Percentiles rank a stretch among this genome's conserved stretches.
Evolutionary conservation across 2,329 filamentous ascomycete species (phyloP).

Genomic region (Penicillium sp.): DNA sequence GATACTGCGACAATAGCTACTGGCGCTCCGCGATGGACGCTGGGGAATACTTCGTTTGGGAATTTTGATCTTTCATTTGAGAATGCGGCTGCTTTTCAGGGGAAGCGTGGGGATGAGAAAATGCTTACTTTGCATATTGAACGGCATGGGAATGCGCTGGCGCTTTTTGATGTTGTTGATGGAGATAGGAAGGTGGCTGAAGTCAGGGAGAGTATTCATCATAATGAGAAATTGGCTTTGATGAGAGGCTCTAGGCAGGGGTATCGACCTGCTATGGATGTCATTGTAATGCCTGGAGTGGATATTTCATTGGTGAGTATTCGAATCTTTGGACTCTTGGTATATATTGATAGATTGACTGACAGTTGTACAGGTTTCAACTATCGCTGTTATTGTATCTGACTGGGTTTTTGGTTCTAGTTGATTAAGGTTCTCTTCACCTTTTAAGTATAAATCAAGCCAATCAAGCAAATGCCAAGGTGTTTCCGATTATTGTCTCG

Average conservation of each 20-base stretch:
- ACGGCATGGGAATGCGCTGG: slow-evolving; percentile 12
- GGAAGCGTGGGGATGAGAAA: slow-evolving; percentile 9
- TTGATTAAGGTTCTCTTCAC: background rate
- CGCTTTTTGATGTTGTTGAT: slow-evolving; percentile 21
- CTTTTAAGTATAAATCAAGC: background rate
- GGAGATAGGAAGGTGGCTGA: slow-evolving; percentile 21
- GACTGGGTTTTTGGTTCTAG: slow-evolving; percentile 20
- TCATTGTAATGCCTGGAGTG: slow-evolving; percentile 24
- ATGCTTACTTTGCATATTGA: slow-evolving; percentile 13
- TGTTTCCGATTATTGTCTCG: background rate
- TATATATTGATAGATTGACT: background rate
- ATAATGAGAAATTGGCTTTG: slow-evolving; percentile 23
- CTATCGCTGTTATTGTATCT: slow-evolving; percentile 21
- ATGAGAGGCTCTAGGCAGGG: slow-evolving; percentile 4
- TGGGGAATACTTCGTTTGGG: slow-evolving; percentile 5
- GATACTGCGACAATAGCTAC: slow-evolving; percentile 9
- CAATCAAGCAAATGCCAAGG: slow-evolving; percentile 6
- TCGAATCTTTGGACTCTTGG: background rate
- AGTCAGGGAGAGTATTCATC: slow-evolving; percentile 20
- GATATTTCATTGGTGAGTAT: slow-evolving; percentile 25
- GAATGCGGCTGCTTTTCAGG: slow-evolving; percentile 8
- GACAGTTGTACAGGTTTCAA: slow-evolving; percentile 12
- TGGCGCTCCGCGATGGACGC: slow-evolving; percentile 7
- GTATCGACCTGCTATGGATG: slow-evolving; percentile 26
- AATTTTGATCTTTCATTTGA: slow-evolving; percentile 11